Conservation (phyloP, 768 basidiomycete species). For the Termitomyces titanicus region DNA sequence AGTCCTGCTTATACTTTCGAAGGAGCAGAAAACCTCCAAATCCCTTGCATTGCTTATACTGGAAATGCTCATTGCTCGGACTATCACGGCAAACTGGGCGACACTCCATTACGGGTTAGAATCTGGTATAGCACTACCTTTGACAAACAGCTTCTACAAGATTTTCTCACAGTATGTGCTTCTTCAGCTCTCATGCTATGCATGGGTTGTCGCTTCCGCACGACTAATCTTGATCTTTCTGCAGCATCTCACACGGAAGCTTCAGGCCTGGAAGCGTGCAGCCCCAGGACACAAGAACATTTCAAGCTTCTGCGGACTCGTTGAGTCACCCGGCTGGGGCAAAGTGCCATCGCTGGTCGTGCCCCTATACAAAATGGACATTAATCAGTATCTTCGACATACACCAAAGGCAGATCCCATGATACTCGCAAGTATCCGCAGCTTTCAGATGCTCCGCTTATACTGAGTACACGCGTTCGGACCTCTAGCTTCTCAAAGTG, state of each 20-base stretch:
- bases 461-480: neutral
- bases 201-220: neutral
- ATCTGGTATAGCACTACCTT: slow-evolving; percentile 13
- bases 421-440: slow-evolving; percentile 3
- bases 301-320: slow-evolving; percentile 14
- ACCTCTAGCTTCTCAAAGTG: slow-evolving; percentile 15
- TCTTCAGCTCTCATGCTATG: neutral
- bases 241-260: slow-evolving; percentile 8
- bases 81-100: slow-evolving; percentile 8
- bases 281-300: slow-evolving; percentile 13
- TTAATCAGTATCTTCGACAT: slow-evolving; percentile 9
- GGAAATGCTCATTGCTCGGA: slow-evolving; percentile 8
- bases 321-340: neutral
- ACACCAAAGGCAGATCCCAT: slow-evolving; percentile 5
- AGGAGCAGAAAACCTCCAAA: neutral
- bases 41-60: neutral
- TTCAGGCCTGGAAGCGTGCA: slow-evolving; percentile 17
- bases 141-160: neutral
- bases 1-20: neutral
- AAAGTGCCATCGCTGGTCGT: slow-evolving; percentile 12
- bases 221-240: neutral
- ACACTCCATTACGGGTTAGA: slow-evolving; percentile 2
- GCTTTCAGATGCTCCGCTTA: neutral
- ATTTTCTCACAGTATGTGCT: slow-evolving; percentile 8
- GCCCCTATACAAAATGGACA: slow-evolving; percentile 13